phyloP scores from a whole-genome alignment of 495 filamentous ascomycete genomes.

The Neurospora sp. region DNA sequence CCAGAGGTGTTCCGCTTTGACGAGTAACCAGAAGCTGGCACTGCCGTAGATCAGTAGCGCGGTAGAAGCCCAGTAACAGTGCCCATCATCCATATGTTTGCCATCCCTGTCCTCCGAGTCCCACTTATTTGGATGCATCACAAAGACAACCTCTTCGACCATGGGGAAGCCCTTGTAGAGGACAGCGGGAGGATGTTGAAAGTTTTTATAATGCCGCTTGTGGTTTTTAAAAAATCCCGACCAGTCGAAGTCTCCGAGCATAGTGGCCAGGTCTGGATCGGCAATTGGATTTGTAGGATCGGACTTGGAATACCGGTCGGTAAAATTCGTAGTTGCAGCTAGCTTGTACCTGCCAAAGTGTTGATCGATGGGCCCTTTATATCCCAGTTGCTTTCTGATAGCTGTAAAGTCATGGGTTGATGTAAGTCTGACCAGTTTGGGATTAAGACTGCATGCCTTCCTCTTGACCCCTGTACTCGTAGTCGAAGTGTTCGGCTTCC shows the following conservation, averaged over 20 bases:
- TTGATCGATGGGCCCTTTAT: not conserved
- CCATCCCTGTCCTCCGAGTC: not conserved
- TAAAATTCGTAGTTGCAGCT: not conserved
- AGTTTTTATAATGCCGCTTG: not conserved
- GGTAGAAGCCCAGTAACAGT: constrained; percentile 14
- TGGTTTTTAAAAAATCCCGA: not conserved
- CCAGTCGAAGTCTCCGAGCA: not conserved
- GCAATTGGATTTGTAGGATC: not conserved
- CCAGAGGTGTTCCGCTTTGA: constrained; percentile 21
- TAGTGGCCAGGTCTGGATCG: not conserved
- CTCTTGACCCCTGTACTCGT: not conserved
- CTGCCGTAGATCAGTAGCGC: constrained; percentile 14
- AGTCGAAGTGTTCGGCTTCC: not conserved
- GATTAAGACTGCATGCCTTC: not conserved
- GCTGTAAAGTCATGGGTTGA: not conserved
- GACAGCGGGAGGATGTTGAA: not conserved
- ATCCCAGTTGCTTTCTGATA: not conserved
- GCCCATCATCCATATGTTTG: constrained; percentile 2
- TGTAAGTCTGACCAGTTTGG: not conserved
- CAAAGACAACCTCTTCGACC: constrained; percentile 13
- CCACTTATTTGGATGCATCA: constrained; percentile 14
- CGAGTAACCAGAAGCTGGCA: constrained; percentile 11
- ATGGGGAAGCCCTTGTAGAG: constrained; percentile 9
- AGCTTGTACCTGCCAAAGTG: not conserved
- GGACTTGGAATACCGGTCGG: not conserved